These are phyloP conservation scores for Penicillium corylophilum DNA, from an alignment of 2,329 filamentous ascomycete genomes.

Conservation along the genomic window DNA sequence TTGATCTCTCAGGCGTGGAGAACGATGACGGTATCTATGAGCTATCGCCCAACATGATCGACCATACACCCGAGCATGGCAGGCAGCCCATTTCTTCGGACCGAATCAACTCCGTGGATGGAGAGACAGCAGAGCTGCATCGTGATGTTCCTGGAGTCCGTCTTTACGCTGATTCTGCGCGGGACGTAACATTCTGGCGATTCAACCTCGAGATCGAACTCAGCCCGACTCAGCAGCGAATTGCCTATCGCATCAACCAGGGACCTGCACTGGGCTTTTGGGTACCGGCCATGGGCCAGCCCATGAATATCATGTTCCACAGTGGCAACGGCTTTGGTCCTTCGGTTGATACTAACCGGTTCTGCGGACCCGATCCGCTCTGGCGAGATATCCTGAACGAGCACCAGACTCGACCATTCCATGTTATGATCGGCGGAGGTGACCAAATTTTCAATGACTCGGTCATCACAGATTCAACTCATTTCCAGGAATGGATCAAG, in stretches of 20 bases:
- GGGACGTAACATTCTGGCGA: slow-evolving; percentile 92
- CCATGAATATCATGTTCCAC: slow-evolving; percentile 99
- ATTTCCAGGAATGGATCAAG: slow-evolving; percentile 81
- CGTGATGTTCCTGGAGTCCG: slow-evolving; percentile 80
- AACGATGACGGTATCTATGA: slow-evolving; percentile 83
- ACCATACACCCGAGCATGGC: slow-evolving; percentile 39
- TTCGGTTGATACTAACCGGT: slow-evolving; percentile 71
- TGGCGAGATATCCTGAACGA: slow-evolving; percentile 95
- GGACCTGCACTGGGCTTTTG: slow-evolving; percentile 89
- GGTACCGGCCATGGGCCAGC: slow-evolving; percentile 79
- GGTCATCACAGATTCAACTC: slow-evolving; percentile 69
- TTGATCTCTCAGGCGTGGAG: slow-evolving; percentile 76
- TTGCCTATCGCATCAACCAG: slow-evolving; percentile 93
- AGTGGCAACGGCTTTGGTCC: slow-evolving; percentile 95
- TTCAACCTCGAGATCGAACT: slow-evolving; percentile 96
- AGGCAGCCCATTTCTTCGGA: slow-evolving; percentile 50
- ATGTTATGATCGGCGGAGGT: slow-evolving; percentile 96
- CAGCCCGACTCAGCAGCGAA: slow-evolving; percentile 70
- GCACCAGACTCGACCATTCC: slow-evolving; percentile 88
- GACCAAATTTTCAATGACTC: slow-evolving; percentile 96
- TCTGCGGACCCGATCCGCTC: slow-evolving; percentile 90
- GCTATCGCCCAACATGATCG: slow-evolving; percentile 50
- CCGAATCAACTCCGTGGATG: slow-evolving; percentile 56
- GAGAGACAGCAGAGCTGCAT: slow-evolving; percentile 77
- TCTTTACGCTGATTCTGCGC: slow-evolving; percentile 78